Conservation (phyloP, 148 eudicot genomes). For the Salicornia ramosissima region DNA sequence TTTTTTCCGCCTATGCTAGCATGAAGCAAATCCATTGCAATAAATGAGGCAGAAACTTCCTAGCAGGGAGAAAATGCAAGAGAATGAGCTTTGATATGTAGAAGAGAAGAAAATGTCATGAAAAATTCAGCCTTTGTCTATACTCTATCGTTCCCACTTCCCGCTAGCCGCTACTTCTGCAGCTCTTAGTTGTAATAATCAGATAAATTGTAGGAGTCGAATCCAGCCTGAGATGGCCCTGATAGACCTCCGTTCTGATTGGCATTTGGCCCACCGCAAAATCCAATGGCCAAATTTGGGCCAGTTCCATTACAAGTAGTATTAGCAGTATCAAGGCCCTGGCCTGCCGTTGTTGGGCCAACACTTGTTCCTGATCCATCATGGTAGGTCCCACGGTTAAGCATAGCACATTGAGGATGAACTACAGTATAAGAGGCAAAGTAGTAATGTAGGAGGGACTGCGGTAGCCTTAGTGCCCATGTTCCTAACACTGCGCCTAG, state of each 20-base stretch:
- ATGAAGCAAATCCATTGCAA: too few relatives aligned
- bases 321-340: background rate
- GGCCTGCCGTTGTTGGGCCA: background rate
- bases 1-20: too few relatives aligned
- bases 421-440: conserved; percentile 8
- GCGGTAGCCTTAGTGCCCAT: background rate
- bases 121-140: too few relatives aligned
- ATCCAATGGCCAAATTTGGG: conserved; percentile 7
- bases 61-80: too few relatives aligned
- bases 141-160: too few relatives aligned
- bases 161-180: background rate
- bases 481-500: background rate
- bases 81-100: too few relatives aligned
- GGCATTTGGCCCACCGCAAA: background rate
- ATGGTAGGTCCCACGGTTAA: conserved; percentile 6
- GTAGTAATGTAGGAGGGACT: background rate
- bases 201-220: conserved; percentile 12
- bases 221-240: background rate
- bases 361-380: conserved; percentile 1
- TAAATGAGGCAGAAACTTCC: too few relatives aligned
- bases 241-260: conserved; percentile 13
- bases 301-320: background rate
- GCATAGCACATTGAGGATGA: conserved; percentile 18
- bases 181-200: conserved; percentile 4
- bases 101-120: background rate